phyloP scores from a whole-genome alignment of 257 asterid genomes.

The Gentiana macrophylla region DNA sequence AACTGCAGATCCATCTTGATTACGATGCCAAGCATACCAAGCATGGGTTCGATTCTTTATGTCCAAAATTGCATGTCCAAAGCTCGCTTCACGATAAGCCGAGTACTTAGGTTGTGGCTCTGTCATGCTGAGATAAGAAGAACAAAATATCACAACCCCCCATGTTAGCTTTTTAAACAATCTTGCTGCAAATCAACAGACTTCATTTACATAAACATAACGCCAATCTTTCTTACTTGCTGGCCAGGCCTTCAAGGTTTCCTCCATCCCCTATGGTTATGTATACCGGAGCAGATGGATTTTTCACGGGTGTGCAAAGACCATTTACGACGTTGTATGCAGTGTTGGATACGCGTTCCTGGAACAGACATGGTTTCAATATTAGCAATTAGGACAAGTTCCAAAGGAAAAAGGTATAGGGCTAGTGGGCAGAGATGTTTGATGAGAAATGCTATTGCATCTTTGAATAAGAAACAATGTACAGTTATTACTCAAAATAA shows the following conservation, averaged over 20 bases:
- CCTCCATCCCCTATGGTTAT: slow-evolving; percentile 75
- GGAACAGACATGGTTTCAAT: background rate
- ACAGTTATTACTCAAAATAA: background rate
- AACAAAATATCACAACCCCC: background rate
- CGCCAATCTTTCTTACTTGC: slow-evolving; percentile 21
- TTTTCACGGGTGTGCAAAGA: slow-evolving; percentile 31
- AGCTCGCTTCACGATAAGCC: slow-evolving; percentile 80
- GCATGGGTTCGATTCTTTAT: slow-evolving; percentile 79
- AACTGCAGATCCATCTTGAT: too few relatives aligned
- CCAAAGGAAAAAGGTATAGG: background rate
- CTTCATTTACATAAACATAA: too few relatives aligned
- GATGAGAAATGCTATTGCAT: too few relatives aligned
- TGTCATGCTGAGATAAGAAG: slow-evolving; percentile 47
- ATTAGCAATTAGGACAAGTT: too few relatives aligned
- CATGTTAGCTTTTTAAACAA: background rate
- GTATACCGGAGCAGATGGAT: slow-evolving; percentile 53
- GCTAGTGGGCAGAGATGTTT: too few relatives aligned
- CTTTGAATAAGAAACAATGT: background rate
- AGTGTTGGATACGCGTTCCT: slow-evolving; percentile 60
- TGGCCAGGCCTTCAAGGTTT: slow-evolving; percentile 56
- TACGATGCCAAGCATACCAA: slow-evolving; percentile 71
- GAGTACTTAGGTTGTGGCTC: slow-evolving; percentile 86
- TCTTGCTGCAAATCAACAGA: background rate
- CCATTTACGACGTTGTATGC: slow-evolving; percentile 44
- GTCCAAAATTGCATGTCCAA: slow-evolving; percentile 70